phyloP scores from a whole-genome alignment of 805 yeast species.

The Helenozyma rhizophorensis region DNA sequence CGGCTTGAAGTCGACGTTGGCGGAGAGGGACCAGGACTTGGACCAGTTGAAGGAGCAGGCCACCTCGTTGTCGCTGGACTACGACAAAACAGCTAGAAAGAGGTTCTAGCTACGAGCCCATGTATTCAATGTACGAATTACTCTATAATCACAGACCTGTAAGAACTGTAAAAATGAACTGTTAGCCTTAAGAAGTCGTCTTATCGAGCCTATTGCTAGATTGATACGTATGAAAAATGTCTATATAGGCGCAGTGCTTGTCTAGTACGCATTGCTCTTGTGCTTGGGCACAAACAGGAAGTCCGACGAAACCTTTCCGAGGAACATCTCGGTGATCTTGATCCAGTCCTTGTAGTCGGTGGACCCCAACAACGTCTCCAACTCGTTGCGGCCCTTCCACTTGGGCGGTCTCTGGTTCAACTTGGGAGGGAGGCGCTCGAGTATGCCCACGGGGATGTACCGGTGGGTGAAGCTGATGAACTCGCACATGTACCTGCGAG shows the following conservation, averaged over 20 bases:
- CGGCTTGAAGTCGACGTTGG: slow-evolving; percentile 41
- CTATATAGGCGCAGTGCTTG: too few species aligned
- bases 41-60: slow-evolving; percentile 72
- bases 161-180: too few species aligned
- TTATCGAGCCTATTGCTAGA: too few species aligned
- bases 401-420: slow-evolving; percentile 90
- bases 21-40: slow-evolving; percentile 61
- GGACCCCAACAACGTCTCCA: slow-evolving; percentile 86
- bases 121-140: too few species aligned
- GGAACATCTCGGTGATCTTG: slow-evolving; percentile 89
- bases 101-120: neutral
- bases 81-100: slow-evolving; percentile 36
- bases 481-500: slow-evolving; percentile 91
- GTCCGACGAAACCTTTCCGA: slow-evolving; percentile 74
- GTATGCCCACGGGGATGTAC: slow-evolving; percentile 89
- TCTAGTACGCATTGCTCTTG: slow-evolving; percentile 73
- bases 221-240: too few species aligned
- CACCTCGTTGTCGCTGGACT: slow-evolving; percentile 57
- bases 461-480: slow-evolving; percentile 91
- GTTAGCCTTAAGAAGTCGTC: too few species aligned
- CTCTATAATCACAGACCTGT: too few species aligned
- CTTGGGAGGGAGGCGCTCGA: slow-evolving; percentile 83
- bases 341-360: slow-evolving; percentile 92
- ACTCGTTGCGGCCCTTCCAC: slow-evolving; percentile 89
- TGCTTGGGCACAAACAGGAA: slow-evolving; percentile 91